phyloP scores from a whole-genome alignment of 2,329 filamentous ascomycete species.

The Cadophora luteo-olivacea region DNA sequence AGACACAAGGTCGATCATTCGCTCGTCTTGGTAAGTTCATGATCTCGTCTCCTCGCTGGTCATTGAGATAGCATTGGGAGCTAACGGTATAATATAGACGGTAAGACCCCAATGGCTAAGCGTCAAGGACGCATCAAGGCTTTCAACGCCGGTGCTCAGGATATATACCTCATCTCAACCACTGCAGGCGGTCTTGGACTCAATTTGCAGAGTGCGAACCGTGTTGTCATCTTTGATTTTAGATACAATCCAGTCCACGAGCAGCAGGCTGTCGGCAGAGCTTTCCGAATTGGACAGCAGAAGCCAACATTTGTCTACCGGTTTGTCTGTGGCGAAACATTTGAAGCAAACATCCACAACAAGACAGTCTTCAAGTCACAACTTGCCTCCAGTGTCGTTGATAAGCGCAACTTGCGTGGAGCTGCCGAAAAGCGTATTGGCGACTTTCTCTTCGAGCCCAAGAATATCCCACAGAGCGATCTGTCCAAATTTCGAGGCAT shows the following conservation, averaged over 20 bases:
- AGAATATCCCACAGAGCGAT: conserved; percentile 56
- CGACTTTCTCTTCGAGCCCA: conserved; percentile 69
- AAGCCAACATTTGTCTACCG: conserved; percentile 87
- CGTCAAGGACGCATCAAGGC: conserved; percentile 69
- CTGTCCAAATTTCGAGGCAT: conserved; percentile 62
- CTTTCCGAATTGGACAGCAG: conserved; percentile 76
- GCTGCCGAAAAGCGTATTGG: conserved; percentile 67
- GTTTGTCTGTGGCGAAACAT: conserved; percentile 78
- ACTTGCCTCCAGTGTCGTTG: conserved; percentile 79
- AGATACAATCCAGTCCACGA: conserved; percentile 82
- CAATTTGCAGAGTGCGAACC: conserved; percentile 84
- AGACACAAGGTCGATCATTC: conserved; percentile 46
- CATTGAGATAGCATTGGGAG: too few species aligned
- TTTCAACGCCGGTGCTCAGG: conserved; percentile 66
- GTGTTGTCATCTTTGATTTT: conserved; percentile 87
- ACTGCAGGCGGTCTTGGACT: conserved; percentile 81
- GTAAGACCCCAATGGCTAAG: conserved; percentile 58
- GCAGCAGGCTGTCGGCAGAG: conserved; percentile 85
- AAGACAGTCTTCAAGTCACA: conserved; percentile 83
- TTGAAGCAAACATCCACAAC: conserved; percentile 77
- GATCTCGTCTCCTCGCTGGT: too few species aligned
- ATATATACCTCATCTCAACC: conserved; percentile 83
- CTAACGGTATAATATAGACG: conserved; percentile 51
- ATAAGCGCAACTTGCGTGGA: conserved; percentile 55
- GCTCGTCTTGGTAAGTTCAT: conserved; percentile 52